Evolutionary conservation across 192 early-diverging fungal genomes (phyloP), one percentile per base, ranked within the genome.

Genomic region (Coemansia nantahalensis): DNA sequence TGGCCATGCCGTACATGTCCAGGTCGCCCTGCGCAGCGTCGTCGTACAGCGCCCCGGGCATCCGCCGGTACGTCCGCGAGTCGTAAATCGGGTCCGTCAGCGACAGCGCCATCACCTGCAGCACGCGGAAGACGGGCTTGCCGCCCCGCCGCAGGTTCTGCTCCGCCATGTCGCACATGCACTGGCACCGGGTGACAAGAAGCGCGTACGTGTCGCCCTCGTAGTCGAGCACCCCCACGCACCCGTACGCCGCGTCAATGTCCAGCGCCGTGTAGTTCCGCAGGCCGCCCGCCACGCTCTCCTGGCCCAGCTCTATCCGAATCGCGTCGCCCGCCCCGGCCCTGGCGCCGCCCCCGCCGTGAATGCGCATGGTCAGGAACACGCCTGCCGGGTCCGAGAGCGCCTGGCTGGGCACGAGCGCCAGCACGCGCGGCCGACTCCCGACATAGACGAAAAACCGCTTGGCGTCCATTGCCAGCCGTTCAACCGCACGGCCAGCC

Each of bases 81-180:
- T 97, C 92, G 51, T 89, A 91, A 18, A 82, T 77, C 40, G 78
- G 74, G 43, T 81, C 82, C 1, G 81, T 74, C 44, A 97, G 80
- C 7, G 90, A 95, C 54, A 90, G 83, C 63, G 92, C 90, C 44
- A 68, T 77, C 9, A 90, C 89, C 31, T 81, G 78, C 11, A 74
- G 58, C 24, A 97, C 83, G 16, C 84, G 82, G 59, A 86, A 90
- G 14, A 76, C 44, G 1, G 55, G 47, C 17, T 39, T 48, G 30
- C 41, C 23, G 1, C 23, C 51, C 22, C 43, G 39, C 5, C 87
- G 79, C 3, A 82, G 69, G 43, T 84, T 78, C 8, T 83, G 80
- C 14, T 73, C 69, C 5, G 79, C 66, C 51, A 88, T 54, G 37
- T 83, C 64, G 28, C 86, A 86, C 31, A 88, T 55, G 18, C 68